Percentiles rank a stretch among this genome's conserved stretches.
phyloP scores from a whole-genome alignment of 768 basidiomycete genomes.

The Mycena vitilis region DNA sequence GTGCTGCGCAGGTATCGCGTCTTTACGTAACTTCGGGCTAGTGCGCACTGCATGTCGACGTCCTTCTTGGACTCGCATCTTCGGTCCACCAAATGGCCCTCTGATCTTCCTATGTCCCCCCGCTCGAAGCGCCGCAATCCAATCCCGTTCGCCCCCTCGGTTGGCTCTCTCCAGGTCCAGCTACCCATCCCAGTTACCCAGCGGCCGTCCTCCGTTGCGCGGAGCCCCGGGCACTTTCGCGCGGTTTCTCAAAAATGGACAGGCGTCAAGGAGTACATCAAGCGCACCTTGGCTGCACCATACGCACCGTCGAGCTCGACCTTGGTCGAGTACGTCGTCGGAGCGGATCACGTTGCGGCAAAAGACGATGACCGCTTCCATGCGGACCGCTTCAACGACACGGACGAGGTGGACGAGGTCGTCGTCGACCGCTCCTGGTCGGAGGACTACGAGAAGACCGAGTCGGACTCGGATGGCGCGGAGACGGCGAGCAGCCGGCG shows the following conservation, averaged over 20 bases:
- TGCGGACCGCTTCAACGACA: constrained; percentile 15
- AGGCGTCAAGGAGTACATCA: constrained; percentile 15
- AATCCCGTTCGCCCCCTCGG: constrained; percentile 7
- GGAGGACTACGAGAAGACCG: constrained; percentile 52
- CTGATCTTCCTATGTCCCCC: constrained; percentile 23
- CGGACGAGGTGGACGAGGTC: constrained; percentile 63
- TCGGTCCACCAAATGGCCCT: constrained; percentile 17
- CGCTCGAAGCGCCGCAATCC: constrained; percentile 11
- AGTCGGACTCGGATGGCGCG: constrained; percentile 42
- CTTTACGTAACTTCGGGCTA: background rate
- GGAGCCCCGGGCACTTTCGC: constrained; percentile 7
- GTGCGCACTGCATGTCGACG: background rate
- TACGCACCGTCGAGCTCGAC: constrained; percentile 25
- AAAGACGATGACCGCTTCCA: constrained; percentile 5
- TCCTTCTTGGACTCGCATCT: constrained; percentile 1
- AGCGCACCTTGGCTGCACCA: constrained; percentile 31
- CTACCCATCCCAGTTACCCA: constrained; percentile 27
- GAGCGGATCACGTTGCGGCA: background rate
- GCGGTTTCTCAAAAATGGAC: constrained; percentile 13
- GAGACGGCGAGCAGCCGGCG: constrained; percentile 30
- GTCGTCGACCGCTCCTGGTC: constrained; percentile 69
- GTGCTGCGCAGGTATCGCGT: background rate
- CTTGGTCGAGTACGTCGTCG: constrained; percentile 17
- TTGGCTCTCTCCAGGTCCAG: constrained; percentile 3
- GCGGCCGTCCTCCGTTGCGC: background rate